These are phyloP conservation scores for Fusarium sp. DNA, from an alignment of 2,329 filamentous ascomycete species.

Conservation along the genomic window DNA sequence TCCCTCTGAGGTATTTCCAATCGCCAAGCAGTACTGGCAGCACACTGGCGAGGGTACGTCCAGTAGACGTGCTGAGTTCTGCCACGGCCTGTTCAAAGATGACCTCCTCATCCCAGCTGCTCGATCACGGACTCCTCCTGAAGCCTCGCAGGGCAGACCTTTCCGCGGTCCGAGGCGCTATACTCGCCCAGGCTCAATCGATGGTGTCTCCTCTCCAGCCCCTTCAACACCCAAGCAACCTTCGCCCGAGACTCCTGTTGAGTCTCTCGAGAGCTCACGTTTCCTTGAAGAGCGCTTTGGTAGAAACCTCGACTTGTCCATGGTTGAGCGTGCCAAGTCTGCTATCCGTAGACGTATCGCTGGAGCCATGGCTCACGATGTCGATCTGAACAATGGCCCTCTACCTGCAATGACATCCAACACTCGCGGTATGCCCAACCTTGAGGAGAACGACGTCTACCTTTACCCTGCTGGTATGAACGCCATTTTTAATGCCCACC, in stretches of 20 bases:
- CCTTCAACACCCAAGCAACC: conserved; percentile 19
- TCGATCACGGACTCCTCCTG: conserved; percentile 38
- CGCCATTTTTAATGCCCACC: conserved; percentile 89
- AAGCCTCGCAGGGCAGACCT: conserved; percentile 44
- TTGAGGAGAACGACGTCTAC: conserved; percentile 88
- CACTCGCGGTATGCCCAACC: conserved; percentile 66
- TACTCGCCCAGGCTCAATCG: conserved; percentile 64
- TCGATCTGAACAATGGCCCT: conserved; percentile 56
- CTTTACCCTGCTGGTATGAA: conserved; percentile 94
- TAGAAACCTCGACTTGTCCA: conserved; percentile 82
- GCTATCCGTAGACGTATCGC: conserved; percentile 90
- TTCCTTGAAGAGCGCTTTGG: conserved; percentile 97
- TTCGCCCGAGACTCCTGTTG: conserved; percentile 43
- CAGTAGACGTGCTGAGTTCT: conserved; percentile 91
- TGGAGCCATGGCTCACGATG: conserved; percentile 79
- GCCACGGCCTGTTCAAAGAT: conserved; percentile 76
- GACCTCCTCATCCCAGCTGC: conserved; percentile 60
- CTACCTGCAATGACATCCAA: conserved; percentile 50
- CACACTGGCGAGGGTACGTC: conserved; percentile 94
- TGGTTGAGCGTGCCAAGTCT: conserved; percentile 83
- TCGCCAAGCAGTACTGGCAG: conserved; percentile 97
- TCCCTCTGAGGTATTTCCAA: conserved; percentile 69
- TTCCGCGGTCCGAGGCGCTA: conserved; percentile 83
- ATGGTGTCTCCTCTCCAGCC: conserved; percentile 23
- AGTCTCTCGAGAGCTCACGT: conserved; percentile 72